These are phyloP conservation scores for Aurinia saxatilis DNA, from an alignment of 345 rosid genomes.

Conservation along the genomic window DNA sequence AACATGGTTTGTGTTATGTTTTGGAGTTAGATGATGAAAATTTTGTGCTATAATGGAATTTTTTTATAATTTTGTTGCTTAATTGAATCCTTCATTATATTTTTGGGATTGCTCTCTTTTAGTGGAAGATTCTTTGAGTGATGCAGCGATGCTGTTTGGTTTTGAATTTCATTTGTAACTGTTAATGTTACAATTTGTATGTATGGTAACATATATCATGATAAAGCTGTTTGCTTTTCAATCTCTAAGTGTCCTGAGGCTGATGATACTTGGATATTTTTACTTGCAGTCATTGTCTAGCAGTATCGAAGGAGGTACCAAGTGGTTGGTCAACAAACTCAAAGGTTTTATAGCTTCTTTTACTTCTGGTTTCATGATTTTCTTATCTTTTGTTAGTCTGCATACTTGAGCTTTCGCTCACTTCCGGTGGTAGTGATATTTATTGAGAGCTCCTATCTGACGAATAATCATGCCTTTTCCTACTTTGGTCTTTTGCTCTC, in stretches of 20 bases:
- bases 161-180: neutral
- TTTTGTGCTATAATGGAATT: neutral
- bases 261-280: slow-evolving; percentile 3
- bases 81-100: slow-evolving; percentile 5
- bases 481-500: neutral
- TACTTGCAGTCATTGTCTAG: slow-evolving; percentile 56
- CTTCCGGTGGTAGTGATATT: neutral
- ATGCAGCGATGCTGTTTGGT: neutral
- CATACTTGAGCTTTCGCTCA: neutral
- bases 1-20: neutral
- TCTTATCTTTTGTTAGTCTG: neutral
- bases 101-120: neutral
- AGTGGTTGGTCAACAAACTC: slow-evolving; percentile 86
- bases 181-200: neutral
- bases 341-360: slow-evolving; percentile 53
- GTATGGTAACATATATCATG: neutral
- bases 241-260: neutral
- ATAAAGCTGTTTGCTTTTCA: neutral
- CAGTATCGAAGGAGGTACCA: slow-evolving; percentile 89
- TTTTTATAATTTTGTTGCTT: neutral
- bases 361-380: neutral
- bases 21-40: neutral
- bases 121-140: neutral
- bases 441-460: neutral
- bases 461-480: neutral